Base-by-base conservation (phyloP, 208 protist species). In the Pavlovales sp. region DNA sequence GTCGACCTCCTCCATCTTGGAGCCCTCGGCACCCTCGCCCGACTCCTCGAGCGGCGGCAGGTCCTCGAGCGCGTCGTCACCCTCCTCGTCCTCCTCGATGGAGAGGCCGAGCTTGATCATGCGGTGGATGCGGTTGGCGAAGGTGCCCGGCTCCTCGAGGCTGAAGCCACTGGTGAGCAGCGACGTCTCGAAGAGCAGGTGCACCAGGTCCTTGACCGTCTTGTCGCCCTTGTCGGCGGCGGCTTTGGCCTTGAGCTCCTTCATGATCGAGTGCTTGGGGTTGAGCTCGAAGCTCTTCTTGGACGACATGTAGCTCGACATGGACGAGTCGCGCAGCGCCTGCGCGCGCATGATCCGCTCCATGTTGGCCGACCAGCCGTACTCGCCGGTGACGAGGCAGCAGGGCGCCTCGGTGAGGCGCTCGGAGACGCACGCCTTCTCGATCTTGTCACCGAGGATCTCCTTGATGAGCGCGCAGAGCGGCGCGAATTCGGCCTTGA, bases 261-360 rank as follows among this genome's bases (percentile, higher is more conserved):
- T 93, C 79, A 99, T 94, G 92, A 99, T 99, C 46, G 96, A 41
- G 94, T 99, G 96, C 47, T 95, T 89, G 39, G 98, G 96, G 95
- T 99, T 99, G 93, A 99, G 94, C 95, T 99, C 98, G 88, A 99
- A 93, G 41, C 97, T 99, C 95, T 99, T 99, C 95, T 99, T 99
- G 37, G 95, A 97, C 41, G 94, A 93, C 97, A 99, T 99, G 95
- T 99, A 98, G 75, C 93, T 93, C 11, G 95, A 95, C 96, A 99
- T 98, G 89, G 94, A 95, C 41, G 93, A 95, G 92, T 99, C 98
- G 92, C 97, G 94, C 28, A 99, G 95, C 18, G 98, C 97, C 95
- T 99, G 98, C 88, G 97, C 97, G 93, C 99, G 99, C 98, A 99
- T 99, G 95, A 99, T 99, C 91, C 98, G 93, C 94, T 99, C 96